These are phyloP conservation scores for Mycogone perniciosa DNA, from an alignment of 2,329 filamentous ascomycete genomes.

Conservation along the genomic window DNA sequence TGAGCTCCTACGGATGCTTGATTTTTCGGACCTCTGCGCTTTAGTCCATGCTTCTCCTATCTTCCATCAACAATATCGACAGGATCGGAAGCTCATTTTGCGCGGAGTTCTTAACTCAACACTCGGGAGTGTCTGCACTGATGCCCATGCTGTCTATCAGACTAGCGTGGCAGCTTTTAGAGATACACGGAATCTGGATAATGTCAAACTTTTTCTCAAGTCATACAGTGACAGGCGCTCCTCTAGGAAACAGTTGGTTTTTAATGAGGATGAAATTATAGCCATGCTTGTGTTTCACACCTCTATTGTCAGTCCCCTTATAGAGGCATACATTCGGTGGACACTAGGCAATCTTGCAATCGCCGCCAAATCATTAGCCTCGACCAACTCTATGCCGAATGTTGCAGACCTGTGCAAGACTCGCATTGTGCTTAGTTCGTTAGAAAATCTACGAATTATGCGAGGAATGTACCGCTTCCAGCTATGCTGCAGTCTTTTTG, in stretches of 20 bases:
- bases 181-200: neutral
- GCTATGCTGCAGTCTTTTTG: constrained; percentile 11
- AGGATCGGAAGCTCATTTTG: constrained; percentile 9
- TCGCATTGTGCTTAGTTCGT: neutral
- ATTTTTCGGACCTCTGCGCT: constrained; percentile 4
- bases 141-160: constrained; percentile 9
- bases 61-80: constrained; percentile 11
- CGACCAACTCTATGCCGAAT: neutral
- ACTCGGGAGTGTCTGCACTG: neutral
- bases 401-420: neutral
- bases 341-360: neutral
- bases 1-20: constrained; percentile 8
- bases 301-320: neutral
- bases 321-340: neutral
- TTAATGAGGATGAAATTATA: constrained; percentile 1
- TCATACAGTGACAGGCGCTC: neutral
- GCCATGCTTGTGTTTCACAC: constrained; percentile 3
- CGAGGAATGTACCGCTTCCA: constrained; percentile 14
- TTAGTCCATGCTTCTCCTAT: constrained; percentile 11
- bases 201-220: constrained; percentile 1
- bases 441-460: constrained; percentile 4
- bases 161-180: neutral
- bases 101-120: constrained; percentile 6
- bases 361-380: neutral
- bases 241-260: neutral